Conservation (phyloP, 1,139 yeast species). For the Arxiozyma bovina region DNA sequence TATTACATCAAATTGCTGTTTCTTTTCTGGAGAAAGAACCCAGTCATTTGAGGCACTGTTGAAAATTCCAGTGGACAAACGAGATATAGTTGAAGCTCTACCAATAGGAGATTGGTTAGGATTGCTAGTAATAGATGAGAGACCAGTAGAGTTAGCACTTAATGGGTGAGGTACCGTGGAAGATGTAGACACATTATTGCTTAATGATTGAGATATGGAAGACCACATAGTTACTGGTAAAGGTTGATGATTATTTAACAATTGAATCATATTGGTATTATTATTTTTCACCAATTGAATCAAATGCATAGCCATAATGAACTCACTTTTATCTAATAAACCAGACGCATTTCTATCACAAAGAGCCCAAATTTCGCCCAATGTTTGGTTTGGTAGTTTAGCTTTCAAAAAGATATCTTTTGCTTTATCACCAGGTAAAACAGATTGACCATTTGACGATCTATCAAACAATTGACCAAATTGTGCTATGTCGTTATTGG, state of each 20-base stretch:
- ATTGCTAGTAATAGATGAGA: slow-evolving; percentile 13
- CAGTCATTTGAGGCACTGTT: slow-evolving; percentile 57
- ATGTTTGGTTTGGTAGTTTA: slow-evolving; percentile 59
- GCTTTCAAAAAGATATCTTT: slow-evolving; percentile 83
- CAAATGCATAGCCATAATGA: slow-evolving; percentile 89
- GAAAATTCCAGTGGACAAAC: slow-evolving; percentile 36
- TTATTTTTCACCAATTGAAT: slow-evolving; percentile 70
- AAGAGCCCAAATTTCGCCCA: slow-evolving; percentile 84
- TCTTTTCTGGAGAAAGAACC: slow-evolving; percentile 60
- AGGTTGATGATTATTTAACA: slow-evolving; percentile 48
- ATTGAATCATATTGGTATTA: slow-evolving; percentile 62
- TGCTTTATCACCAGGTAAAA: slow-evolving; percentile 66
- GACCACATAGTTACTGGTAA: slow-evolving; percentile 64
- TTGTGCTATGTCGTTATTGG: slow-evolving; percentile 56
- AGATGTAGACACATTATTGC: background rate
- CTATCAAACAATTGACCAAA: slow-evolving; percentile 69
- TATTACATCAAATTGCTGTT: slow-evolving; percentile 67
- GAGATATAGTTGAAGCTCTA: slow-evolving; percentile 24
- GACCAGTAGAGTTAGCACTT: slow-evolving; percentile 29
- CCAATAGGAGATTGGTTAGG: background rate
- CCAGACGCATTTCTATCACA: slow-evolving; percentile 76
- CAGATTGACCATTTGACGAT: slow-evolving; percentile 41
- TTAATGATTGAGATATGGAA: slow-evolving; percentile 30
- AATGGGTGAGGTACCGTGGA: background rate
- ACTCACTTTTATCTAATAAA: slow-evolving; percentile 59